These are phyloP conservation scores for Axilococcus clingmanii DNA, from an alignment of 139 green algal genomes.

Conservation along the genomic window DNA sequence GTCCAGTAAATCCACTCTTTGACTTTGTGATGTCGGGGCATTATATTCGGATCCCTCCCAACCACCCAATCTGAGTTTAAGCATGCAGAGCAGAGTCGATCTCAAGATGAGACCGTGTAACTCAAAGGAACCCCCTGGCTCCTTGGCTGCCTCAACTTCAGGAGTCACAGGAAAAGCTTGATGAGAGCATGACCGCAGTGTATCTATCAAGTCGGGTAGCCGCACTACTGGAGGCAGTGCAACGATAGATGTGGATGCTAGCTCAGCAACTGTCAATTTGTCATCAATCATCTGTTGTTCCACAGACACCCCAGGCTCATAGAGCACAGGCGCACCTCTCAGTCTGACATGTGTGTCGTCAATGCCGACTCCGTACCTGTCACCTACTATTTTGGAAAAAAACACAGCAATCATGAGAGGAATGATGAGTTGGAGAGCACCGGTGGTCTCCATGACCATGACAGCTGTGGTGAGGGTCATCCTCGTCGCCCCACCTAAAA, in stretches of 20 bases:
- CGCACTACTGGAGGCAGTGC: slow-evolving; percentile 37
- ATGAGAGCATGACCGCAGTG: slow-evolving; percentile 37
- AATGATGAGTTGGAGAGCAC: slow-evolving; percentile 50
- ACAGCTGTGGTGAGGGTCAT: slow-evolving; percentile 71
- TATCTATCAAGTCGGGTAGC: slow-evolving; percentile 32
- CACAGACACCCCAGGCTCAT: slow-evolving; percentile 31
- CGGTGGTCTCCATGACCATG: slow-evolving; percentile 75
- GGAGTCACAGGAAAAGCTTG: slow-evolving; percentile 44
- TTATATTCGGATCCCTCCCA: too few species aligned
- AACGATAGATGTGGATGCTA: slow-evolving; percentile 38
- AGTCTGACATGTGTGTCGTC: slow-evolving; percentile 63
- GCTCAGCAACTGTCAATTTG: slow-evolving; percentile 48
- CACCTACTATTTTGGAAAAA: slow-evolving; percentile 57
- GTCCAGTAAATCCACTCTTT: neutral
- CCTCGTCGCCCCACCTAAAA: slow-evolving; percentile 53
- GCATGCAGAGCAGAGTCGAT: too few species aligned
- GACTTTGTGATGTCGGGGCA: too few species aligned
- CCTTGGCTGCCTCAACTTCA: slow-evolving; percentile 10
- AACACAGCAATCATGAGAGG: slow-evolving; percentile 57
- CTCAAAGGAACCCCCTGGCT: too few species aligned
- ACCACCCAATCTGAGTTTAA: too few species aligned
- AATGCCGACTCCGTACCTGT: slow-evolving; percentile 37
- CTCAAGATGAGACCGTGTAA: too few species aligned
- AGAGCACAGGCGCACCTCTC: slow-evolving; percentile 41
- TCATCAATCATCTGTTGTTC: slow-evolving; percentile 43